phyloP scores from a whole-genome alignment of 2,329 filamentous ascomycete species.

The Neofusicoccum umdonicola region DNA sequence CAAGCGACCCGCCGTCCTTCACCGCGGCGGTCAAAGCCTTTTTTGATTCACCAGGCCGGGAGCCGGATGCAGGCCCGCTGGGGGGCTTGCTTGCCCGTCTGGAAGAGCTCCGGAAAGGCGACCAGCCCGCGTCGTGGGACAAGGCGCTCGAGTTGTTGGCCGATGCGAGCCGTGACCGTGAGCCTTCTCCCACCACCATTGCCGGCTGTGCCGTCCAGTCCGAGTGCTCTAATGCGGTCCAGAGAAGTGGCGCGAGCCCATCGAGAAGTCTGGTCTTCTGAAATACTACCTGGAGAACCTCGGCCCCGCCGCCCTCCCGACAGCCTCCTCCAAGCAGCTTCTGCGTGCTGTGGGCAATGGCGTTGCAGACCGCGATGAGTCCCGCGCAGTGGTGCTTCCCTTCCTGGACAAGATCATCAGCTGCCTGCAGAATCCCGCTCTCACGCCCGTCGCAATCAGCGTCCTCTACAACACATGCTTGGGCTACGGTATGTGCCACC shows the following conservation, averaged over 20 bases:
- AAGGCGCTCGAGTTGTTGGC: conserved; percentile 7
- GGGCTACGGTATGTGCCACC: conserved; percentile 33
- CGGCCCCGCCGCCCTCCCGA: conserved; percentile 22
- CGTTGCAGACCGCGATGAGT: conserved; percentile 37
- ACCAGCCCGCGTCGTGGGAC: conserved; percentile 8
- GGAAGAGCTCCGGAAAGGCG: conserved; percentile 9
- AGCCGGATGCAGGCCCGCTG: background rate
- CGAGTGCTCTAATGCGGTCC: conserved; percentile 25
- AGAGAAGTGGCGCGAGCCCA: conserved; percentile 33
- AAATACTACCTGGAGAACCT: conserved; percentile 28
- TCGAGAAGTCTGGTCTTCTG: conserved; percentile 30
- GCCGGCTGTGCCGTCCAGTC: background rate
- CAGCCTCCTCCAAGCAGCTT: conserved; percentile 31
- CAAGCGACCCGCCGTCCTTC: background rate
- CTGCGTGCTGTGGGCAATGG: conserved; percentile 39
- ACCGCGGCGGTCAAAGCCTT: background rate
- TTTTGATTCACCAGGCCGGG: conserved; percentile 7
- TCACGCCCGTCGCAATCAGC: conserved; percentile 33
- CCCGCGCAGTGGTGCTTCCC: conserved; percentile 29
- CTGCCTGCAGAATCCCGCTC: conserved; percentile 26
- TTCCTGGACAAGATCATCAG: conserved; percentile 28
- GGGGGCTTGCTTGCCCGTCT: background rate
- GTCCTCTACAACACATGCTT: conserved; percentile 47
- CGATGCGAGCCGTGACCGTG: conserved; percentile 13
- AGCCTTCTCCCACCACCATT: background rate